phyloP scores from a whole-genome alignment of 805 yeast species.

The Candida hungchunana region DNA sequence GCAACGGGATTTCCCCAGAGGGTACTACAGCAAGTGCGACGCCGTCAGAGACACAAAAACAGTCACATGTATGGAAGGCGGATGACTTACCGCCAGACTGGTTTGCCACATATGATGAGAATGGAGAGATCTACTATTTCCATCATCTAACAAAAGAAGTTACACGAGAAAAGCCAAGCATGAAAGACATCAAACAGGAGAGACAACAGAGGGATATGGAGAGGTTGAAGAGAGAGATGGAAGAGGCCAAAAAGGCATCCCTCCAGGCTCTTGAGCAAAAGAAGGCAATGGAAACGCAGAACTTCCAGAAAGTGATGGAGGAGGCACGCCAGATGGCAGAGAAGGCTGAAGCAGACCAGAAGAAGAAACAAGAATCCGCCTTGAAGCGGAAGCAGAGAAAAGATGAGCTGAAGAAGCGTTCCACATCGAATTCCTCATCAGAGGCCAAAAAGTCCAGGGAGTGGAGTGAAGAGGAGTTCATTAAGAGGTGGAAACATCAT shows the following conservation, averaged over 20 bases:
- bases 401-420: slow-evolving; percentile 30
- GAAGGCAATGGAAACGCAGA: no score
- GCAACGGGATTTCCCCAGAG: no score
- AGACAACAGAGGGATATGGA: neutral
- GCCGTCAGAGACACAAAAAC: neutral
- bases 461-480: slow-evolving; percentile 15
- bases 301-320: no score
- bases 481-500: slow-evolving; percentile 34
- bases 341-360: slow-evolving; percentile 25
- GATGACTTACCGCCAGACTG: slow-evolving; percentile 43
- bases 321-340: slow-evolving; percentile 15
- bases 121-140: slow-evolving; percentile 46
- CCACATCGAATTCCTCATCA: neutral
- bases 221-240: neutral
- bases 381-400: slow-evolving; percentile 26
- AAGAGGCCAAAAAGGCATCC: no score
- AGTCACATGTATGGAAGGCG: slow-evolving; percentile 7
- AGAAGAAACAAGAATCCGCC: slow-evolving; percentile 29
- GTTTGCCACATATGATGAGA: slow-evolving; percentile 51
- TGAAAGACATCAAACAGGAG: no score
- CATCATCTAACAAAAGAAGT: slow-evolving; percentile 38
- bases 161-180: slow-evolving; percentile 57
- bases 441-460: neutral
- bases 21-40: no score
- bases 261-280: no score